Evolutionary conservation across 2,329 filamentous ascomycete genomes (phyloP).

Genomic region (Neurospora sp.): DNA sequence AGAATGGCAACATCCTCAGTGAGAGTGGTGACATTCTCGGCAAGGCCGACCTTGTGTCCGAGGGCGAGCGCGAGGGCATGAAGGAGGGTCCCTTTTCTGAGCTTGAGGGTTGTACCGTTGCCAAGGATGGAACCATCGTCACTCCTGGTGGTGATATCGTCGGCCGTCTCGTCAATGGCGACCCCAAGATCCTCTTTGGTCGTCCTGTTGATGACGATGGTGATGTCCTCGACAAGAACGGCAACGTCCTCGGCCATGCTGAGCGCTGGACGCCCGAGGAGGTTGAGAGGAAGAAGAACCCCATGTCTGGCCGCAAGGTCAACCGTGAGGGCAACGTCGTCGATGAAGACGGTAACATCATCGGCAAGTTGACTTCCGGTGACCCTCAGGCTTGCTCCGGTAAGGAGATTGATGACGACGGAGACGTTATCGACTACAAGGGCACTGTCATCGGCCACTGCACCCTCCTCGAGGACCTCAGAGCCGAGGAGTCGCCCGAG

Average conservation of each 20-base stretch:
- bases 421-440: conserved; percentile 61
- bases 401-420: conserved; percentile 60
- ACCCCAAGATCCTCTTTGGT: conserved; percentile 62
- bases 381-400: conserved; percentile 53
- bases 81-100: conserved; percentile 62
- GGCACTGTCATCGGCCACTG: conserved; percentile 58
- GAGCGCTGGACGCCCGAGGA: conserved; percentile 48
- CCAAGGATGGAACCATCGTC: conserved; percentile 59
- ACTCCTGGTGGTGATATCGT: conserved; percentile 60
- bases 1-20: conserved; percentile 60
- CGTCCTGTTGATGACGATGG: conserved; percentile 72
- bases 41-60: conserved; percentile 55
- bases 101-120: conserved; percentile 52
- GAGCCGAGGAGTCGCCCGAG: conserved; percentile 43
- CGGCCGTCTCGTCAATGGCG: conserved; percentile 60
- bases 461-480: conserved; percentile 53
- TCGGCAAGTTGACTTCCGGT: conserved; percentile 61
- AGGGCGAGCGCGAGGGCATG: conserved; percentile 51
- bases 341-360: conserved; percentile 47
- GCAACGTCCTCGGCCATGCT: conserved; percentile 46
- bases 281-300: conserved; percentile 41
- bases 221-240: conserved; percentile 70
- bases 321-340: conserved; percentile 50
- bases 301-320: conserved; percentile 43
- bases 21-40: conserved; percentile 64